phyloP scores from a whole-genome alignment of 2,329 filamentous ascomycete species.

The Diaporthe sp. region DNA sequence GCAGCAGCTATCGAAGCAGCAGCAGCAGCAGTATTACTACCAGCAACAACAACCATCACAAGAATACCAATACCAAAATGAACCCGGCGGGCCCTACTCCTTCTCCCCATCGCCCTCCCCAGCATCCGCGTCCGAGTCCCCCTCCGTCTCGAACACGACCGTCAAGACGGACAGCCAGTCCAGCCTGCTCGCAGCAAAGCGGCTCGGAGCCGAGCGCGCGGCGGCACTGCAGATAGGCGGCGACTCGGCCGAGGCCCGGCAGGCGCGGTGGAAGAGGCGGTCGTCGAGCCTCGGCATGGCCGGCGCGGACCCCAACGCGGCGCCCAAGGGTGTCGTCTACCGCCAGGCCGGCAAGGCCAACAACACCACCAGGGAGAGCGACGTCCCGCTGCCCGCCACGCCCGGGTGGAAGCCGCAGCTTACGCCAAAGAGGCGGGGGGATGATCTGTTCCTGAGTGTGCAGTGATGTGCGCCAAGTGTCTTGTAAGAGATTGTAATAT shows the following conservation, averaged over 20 bases:
- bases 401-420: slow-evolving; percentile 75
- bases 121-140: slow-evolving; percentile 21
- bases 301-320: slow-evolving; percentile 40
- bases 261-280: slow-evolving; percentile 46
- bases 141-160: slow-evolving; percentile 41
- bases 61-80: neutral
- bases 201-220: slow-evolving; percentile 64
- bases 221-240: slow-evolving; percentile 59
- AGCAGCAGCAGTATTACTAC: neutral
- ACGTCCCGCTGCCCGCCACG: slow-evolving; percentile 56
- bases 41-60: neutral
- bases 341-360: neutral
- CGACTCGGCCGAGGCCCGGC: slow-evolving; percentile 45
- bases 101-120: slow-evolving; percentile 33
- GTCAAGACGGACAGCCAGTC: slow-evolving; percentile 18
- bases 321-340: neutral
- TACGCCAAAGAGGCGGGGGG: slow-evolving; percentile 76
- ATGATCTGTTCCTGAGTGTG: slow-evolving; percentile 74
- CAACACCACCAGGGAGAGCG: neutral
- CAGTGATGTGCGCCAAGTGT: slow-evolving; percentile 51
- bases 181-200: slow-evolving; percentile 66
- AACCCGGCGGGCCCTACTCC: slow-evolving; percentile 24
- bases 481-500: neutral
- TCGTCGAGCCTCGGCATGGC: slow-evolving; percentile 20
- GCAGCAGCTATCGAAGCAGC: neutral